Evolutionary conservation across 2,329 filamentous ascomycete genomes (phyloP).

Genomic region (Aspergillus novoparasiticus): DNA sequence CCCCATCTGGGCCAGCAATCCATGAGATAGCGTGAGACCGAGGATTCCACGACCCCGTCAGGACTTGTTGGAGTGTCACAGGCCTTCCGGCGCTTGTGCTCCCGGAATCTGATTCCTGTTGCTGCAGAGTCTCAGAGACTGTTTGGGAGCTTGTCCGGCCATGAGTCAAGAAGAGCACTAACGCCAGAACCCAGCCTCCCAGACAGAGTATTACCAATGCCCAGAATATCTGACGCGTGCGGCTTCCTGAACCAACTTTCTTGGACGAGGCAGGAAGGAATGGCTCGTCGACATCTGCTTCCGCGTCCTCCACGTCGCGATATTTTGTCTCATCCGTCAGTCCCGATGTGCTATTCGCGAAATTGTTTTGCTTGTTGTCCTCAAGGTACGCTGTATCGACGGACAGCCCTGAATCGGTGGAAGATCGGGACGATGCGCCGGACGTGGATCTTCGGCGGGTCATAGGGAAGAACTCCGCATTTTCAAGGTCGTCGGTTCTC

Average conservation of each 20-base stretch:
- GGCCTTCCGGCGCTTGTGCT: slow-evolving; percentile 42
- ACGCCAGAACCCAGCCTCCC: slow-evolving; percentile 49
- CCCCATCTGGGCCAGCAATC: slow-evolving; percentile 50
- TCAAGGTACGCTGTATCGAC: slow-evolving; percentile 35
- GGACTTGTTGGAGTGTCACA: slow-evolving; percentile 46
- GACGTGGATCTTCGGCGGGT: slow-evolving; percentile 29
- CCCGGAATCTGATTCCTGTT: slow-evolving; percentile 34
- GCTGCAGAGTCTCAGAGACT: slow-evolving; percentile 26
- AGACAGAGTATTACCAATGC: slow-evolving; percentile 43
- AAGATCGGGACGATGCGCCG: slow-evolving; percentile 27
- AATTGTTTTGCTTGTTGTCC: slow-evolving; percentile 25
- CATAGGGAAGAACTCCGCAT: slow-evolving; percentile 32
- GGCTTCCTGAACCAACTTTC: slow-evolving; percentile 29
- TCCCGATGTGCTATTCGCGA: slow-evolving; percentile 10
- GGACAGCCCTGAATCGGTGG: slow-evolving; percentile 39
- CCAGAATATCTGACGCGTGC: slow-evolving; percentile 44
- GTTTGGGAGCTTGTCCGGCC: slow-evolving; percentile 37
- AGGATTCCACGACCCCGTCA: slow-evolving; percentile 42
- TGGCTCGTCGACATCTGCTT: slow-evolving; percentile 27
- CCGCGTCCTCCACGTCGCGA: slow-evolving; percentile 40
- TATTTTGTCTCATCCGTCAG: slow-evolving; percentile 29
- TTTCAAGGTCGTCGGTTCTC: slow-evolving; percentile 26
- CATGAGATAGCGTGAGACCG: slow-evolving; percentile 47
- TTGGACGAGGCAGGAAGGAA: slow-evolving; percentile 25
- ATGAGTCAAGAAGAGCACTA: slow-evolving; percentile 45